A percentile compares a stretch with the other conserved stretches of the same genome.
Conservation (phyloP, 306 rosid genomes). For the Oemleria cerasiformis region DNA sequence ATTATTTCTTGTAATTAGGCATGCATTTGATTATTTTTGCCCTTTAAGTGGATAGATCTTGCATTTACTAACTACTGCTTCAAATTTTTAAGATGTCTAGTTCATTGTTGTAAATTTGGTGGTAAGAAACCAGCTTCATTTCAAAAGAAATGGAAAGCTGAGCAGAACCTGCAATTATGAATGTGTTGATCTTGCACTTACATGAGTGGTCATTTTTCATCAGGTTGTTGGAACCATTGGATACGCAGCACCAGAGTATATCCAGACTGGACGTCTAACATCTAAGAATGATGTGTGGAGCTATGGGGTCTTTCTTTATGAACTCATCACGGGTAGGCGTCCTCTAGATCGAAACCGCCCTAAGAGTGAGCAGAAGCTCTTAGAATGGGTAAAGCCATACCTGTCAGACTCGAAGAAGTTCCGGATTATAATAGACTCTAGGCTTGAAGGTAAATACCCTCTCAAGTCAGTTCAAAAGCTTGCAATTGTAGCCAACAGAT, state of each 20-base stretch:
- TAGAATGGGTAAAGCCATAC: conserved; percentile 93
- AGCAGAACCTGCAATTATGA: neutral
- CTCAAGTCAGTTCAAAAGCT: conserved; percentile 69
- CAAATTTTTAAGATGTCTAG: neutral
- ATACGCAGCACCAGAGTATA: conserved; percentile 94
- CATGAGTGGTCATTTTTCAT: conserved; percentile 29
- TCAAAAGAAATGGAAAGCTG: neutral
- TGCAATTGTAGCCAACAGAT: conserved; percentile 69
- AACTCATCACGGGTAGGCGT: conserved; percentile 90
- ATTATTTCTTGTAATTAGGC: conserved; percentile 2
- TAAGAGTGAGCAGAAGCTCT: conserved; percentile 87
- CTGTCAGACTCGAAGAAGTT: conserved; percentile 73
- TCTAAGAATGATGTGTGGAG: conserved; percentile 92
- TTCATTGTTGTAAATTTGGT: neutral
- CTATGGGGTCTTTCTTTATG: conserved; percentile 92
- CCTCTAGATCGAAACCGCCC: conserved; percentile 88
- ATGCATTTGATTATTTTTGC: neutral
- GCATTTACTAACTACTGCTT: conserved; percentile 2
- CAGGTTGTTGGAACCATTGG: conserved; percentile 98
- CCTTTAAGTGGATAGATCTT: neutral
- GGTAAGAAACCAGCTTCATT: neutral
- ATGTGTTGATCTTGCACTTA: conserved; percentile 11
- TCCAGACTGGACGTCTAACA: conserved; percentile 87
- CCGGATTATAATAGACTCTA: conserved; percentile 76
- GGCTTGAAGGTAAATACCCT: conserved; percentile 71